Evolutionary conservation across 352 stramenopile genomes (phyloP).

Genomic region (Elongisporangium prolatum): DNA sequence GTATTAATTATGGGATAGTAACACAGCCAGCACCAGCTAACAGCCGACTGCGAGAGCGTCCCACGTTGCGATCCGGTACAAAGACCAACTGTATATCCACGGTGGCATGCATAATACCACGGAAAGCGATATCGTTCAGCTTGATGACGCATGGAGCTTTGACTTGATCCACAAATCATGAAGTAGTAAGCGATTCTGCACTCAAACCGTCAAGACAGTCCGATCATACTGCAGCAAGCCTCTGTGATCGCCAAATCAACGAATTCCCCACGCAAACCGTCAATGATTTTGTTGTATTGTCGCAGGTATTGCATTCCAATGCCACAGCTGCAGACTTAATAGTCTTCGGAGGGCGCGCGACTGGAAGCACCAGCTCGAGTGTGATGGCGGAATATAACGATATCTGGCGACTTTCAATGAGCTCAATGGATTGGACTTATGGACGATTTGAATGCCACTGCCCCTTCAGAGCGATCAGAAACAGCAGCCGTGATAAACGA

Average conservation of each 20-base stretch:
- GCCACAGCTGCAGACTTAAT: slow-evolving; percentile 33
- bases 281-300: no score
- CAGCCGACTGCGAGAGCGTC: slow-evolving; percentile 46
- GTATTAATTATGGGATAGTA: background rate
- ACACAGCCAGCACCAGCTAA: background rate
- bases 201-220: slow-evolving; percentile 28
- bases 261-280: no score
- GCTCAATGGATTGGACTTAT: background rate
- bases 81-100: slow-evolving; percentile 57
- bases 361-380: slow-evolving; percentile 11
- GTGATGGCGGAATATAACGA: slow-evolving; percentile 31
- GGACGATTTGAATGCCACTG: slow-evolving; percentile 2
- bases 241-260: background rate
- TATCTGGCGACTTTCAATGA: slow-evolving; percentile 41
- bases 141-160: slow-evolving; percentile 66
- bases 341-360: slow-evolving; percentile 44
- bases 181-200: slow-evolving; percentile 20
- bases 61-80: slow-evolving; percentile 37
- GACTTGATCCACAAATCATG: slow-evolving; percentile 28
- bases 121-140: slow-evolving; percentile 25
- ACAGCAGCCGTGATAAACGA: slow-evolving; percentile 40
- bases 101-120: slow-evolving; percentile 39
- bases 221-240: background rate
- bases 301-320: slow-evolving; percentile 30
- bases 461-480: slow-evolving; percentile 39